Conservation (phyloP, 306 rosid genomes). For the Cucurbita argyrosperma region DNA sequence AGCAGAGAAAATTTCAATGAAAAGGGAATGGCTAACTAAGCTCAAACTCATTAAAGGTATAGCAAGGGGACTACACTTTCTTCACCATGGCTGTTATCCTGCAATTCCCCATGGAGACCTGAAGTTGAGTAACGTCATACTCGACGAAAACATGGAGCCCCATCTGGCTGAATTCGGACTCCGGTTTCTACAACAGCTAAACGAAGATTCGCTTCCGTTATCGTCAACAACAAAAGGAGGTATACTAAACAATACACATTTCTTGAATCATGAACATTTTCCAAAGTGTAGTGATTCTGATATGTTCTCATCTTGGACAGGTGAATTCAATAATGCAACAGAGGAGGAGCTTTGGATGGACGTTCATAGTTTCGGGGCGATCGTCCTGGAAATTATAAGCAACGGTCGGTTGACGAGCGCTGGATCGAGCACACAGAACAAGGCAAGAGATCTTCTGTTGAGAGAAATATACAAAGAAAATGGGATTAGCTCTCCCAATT, state of each 20-base stretch:
- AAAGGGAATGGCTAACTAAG: conserved; percentile 59
- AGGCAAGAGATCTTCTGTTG: conserved; percentile 36
- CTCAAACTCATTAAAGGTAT: conserved; percentile 50
- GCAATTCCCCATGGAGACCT: conserved; percentile 78
- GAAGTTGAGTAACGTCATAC: conserved; percentile 60
- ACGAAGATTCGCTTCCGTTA: conserved; percentile 26
- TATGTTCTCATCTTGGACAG: conserved; percentile 15
- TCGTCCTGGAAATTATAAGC: conserved; percentile 45
- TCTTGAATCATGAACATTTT: neutral
- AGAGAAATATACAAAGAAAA: conserved; percentile 51
- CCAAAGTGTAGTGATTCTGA: neutral
- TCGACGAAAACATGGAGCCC: conserved; percentile 86
- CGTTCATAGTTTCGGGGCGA: conserved; percentile 62
- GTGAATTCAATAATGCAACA: conserved; percentile 30
- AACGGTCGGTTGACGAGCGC: conserved; percentile 45
- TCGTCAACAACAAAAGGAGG: conserved; percentile 39
- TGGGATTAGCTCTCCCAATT: conserved; percentile 27
- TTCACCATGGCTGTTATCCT: conserved; percentile 79
- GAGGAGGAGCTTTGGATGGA: conserved; percentile 61
- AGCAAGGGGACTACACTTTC: conserved; percentile 71
- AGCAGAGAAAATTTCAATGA: conserved; percentile 48
- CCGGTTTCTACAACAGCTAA: conserved; percentile 37
- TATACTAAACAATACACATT: conserved; percentile 8
- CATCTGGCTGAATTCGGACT: conserved; percentile 74
- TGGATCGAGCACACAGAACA: conserved; percentile 38